Base-by-base conservation (phyloP, 2,329 filamentous ascomycete genomes). In the Penicillium sp. region DNA sequence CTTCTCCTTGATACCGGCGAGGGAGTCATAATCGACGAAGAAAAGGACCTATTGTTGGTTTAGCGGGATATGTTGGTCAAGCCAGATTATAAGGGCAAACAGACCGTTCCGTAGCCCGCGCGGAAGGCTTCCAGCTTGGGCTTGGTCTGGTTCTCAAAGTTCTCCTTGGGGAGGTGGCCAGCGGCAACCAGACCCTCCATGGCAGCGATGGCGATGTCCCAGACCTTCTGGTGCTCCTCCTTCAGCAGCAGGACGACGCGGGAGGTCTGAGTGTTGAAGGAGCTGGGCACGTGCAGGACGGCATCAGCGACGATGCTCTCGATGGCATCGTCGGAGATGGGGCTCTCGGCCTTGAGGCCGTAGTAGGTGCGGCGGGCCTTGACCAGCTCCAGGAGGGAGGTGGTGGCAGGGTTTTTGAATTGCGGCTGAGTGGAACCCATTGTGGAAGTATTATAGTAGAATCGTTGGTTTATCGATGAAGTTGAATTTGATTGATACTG, bases 211-310 rank as follows among this genome's bases (percentile, higher is more conserved):
- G 83, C 77, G 53, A 88, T 77, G 65, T 87, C 82, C 89, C 88
- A 95, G 62, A 95, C 81, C 77, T 87, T 87, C 63, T 88, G 81
- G 76, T 95, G 89, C 70, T 95, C 86, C 58, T 80, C 81, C 66
- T 85, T 85, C 63, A 91, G 77, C 49, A 95, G 80, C 47, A 95
- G 78, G 38, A 94, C 79, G 50, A 85, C 74, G 53, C 90, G 84
- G 61, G 86, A 84, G 60, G 81, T 82, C 76, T 95, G 89, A 40
- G 81, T 85, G 81, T 95, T 95, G 83, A 94, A 95, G 58, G 83
- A 83, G 45, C 80, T 84, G 44, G 89, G 89, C 1, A 83, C 77
- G 67, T 88, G 77, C 48, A 81, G 76, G 57, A 91, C 72, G 40
- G 80, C 74, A 38, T 61, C 56, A 34, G 57, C 43, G n/a, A 67